Evolutionary conservation across 345 rosid genomes (phyloP).

Genomic region (Raphanus sativus): DNA sequence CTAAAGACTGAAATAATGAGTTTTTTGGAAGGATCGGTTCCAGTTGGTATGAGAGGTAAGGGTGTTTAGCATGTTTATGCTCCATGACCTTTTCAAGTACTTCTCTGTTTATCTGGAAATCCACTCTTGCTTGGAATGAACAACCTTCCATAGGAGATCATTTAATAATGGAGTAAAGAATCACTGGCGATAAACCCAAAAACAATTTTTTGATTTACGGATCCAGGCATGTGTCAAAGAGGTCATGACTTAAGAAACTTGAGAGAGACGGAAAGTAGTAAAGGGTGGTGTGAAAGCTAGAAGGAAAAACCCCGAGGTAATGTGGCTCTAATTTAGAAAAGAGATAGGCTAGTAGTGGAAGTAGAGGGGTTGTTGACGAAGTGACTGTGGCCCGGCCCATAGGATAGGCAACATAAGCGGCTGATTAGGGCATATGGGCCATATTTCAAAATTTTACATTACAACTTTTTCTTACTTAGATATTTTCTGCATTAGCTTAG

Average conservation of each 20-base stretch:
- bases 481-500: too few relatives aligned
- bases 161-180: neutral
- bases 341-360: constrained; percentile 12
- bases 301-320: constrained; percentile 22
- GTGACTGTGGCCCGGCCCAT: neutral
- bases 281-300: constrained; percentile 16
- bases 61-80: constrained; percentile 1
- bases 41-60: constrained; percentile 26
- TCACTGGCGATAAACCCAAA: neutral
- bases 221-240: constrained; percentile 36
- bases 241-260: constrained; percentile 12
- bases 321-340: constrained; percentile 3
- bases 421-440: too few relatives aligned
- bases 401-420: too few relatives aligned
- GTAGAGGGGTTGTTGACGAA: constrained; percentile 16
- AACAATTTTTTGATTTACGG: constrained; percentile 22
- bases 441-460: too few relatives aligned
- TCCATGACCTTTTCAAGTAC: neutral
- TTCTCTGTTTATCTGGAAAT: neutral
- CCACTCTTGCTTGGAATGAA: too few relatives aligned
- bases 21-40: too few relatives aligned
- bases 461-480: neutral
- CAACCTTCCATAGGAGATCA: too few relatives aligned
- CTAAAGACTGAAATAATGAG: too few relatives aligned
- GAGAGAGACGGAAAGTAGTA: neutral